Conservation (phyloP, 2,329 filamentous ascomycete genomes). For the Epichloe baconii region DNA sequence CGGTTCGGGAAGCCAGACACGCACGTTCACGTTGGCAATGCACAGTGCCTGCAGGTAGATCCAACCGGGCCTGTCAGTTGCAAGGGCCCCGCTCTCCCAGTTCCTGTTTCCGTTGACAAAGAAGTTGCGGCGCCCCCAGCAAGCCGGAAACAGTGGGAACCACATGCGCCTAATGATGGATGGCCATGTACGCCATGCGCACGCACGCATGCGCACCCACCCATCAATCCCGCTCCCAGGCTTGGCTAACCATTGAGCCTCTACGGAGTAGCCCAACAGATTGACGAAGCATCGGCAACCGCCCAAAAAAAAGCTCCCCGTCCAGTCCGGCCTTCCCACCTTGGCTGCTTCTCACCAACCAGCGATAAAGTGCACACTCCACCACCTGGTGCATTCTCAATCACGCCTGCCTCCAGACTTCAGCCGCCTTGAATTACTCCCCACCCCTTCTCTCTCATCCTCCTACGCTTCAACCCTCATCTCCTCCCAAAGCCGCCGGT, state of each 20-base stretch:
- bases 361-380: not conserved
- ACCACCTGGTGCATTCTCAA: not conserved
- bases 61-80: not conserved
- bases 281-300: conserved; percentile 6
- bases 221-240: conserved; percentile 1
- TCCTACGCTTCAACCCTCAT: not conserved
- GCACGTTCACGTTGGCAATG: too few relatives aligned
- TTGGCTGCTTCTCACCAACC: not conserved
- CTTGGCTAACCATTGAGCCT: conserved; percentile 3
- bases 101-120: not conserved
- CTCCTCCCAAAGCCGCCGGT: not conserved
- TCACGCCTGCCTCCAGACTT: not conserved
- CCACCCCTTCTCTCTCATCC: not conserved
- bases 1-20: too few relatives aligned
- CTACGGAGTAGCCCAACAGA: conserved; percentile 6
- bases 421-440: not conserved
- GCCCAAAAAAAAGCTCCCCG: conserved; percentile 1
- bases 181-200: not conserved
- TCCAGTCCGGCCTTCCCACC: not conserved
- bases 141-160: conserved; percentile 3
- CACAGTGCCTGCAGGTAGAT: not conserved
- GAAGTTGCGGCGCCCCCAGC: not conserved
- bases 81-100: not conserved
- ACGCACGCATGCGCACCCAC: not conserved
- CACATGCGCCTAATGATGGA: not conserved